phyloP scores from a whole-genome alignment of 2,329 filamentous ascomycete species.

The Verticillium nonalfalfae region DNA sequence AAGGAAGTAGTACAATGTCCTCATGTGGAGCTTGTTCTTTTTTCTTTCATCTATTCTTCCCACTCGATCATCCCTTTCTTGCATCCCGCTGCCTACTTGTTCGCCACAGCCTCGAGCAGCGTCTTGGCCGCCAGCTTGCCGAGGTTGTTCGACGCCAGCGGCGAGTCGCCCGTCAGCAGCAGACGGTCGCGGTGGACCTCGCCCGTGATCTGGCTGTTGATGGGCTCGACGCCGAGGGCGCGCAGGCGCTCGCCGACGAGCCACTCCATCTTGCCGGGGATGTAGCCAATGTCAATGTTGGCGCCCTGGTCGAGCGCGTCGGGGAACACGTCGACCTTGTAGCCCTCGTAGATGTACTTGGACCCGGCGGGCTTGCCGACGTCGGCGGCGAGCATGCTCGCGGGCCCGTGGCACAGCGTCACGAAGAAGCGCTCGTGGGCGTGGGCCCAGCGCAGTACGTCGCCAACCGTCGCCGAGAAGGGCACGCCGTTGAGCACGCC shows the following conservation, averaged over 20 bases:
- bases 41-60: too few relatives aligned
- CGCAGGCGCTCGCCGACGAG: slow-evolving; percentile 10
- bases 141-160: slow-evolving; percentile 12
- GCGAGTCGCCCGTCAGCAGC: slow-evolving; percentile 12
- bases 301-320: slow-evolving; percentile 11
- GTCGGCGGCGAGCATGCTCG: slow-evolving; percentile 9
- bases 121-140: slow-evolving; percentile 12
- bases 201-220: slow-evolving; percentile 11
- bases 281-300: slow-evolving; percentile 14
- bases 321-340: slow-evolving; percentile 13
- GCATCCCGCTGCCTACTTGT: neutral
- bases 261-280: slow-evolving; percentile 14
- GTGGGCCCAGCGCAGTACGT: slow-evolving; percentile 14
- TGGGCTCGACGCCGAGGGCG: slow-evolving; percentile 8
- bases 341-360: slow-evolving; percentile 13
- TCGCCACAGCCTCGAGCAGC: slow-evolving; percentile 9
- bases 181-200: slow-evolving; percentile 9
- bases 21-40: too few relatives aligned
- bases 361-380: slow-evolving; percentile 10
- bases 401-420: slow-evolving; percentile 12
- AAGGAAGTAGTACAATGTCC: too few relatives aligned
- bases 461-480: slow-evolving; percentile 8
- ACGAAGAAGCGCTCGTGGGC: slow-evolving; percentile 9
- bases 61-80: neutral
- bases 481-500: slow-evolving; percentile 12